These are phyloP conservation scores for Cyclostephanos invisitatus DNA, from an alignment of 108 stramenopile species.

Conservation along the genomic window DNA sequence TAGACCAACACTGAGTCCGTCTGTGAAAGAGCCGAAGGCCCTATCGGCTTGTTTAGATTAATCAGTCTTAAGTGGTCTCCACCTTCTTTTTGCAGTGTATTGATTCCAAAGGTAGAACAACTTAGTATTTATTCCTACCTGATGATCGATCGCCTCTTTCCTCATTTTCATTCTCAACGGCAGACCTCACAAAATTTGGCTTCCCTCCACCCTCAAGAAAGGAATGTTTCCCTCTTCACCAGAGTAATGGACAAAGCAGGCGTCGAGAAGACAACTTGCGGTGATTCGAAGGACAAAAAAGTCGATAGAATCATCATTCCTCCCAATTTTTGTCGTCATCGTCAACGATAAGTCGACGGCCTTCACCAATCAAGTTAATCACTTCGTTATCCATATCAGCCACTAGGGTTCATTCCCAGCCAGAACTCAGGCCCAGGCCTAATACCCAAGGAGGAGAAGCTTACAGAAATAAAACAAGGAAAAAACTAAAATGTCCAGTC, in stretches of 20 bases:
- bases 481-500: slow-evolving; percentile 2
- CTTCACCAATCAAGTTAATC: slow-evolving; percentile 9
- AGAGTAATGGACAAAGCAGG: too few species aligned
- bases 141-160: background rate
- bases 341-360: background rate
- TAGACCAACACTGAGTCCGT: too few species aligned
- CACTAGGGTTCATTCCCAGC: background rate
- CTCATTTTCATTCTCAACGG: background rate
- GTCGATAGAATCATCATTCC: background rate
- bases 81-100: too few species aligned
- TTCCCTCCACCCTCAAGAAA: background rate
- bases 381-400: background rate
- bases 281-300: slow-evolving; percentile 8
- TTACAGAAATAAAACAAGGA: too few species aligned
- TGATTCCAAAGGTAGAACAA: background rate
- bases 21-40: too few species aligned
- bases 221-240: too few species aligned
- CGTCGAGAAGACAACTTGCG: background rate
- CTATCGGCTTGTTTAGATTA: too few species aligned
- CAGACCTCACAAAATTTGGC: background rate
- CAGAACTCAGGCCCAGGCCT: background rate
- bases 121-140: background rate
- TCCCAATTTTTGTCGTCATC: slow-evolving; percentile 10
- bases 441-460: background rate
- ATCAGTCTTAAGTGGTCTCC: too few species aligned